These are phyloP conservation scores for Pelargonium myrrhifolium DNA, from an alignment of 441 rosid species.

Conservation along the genomic window DNA sequence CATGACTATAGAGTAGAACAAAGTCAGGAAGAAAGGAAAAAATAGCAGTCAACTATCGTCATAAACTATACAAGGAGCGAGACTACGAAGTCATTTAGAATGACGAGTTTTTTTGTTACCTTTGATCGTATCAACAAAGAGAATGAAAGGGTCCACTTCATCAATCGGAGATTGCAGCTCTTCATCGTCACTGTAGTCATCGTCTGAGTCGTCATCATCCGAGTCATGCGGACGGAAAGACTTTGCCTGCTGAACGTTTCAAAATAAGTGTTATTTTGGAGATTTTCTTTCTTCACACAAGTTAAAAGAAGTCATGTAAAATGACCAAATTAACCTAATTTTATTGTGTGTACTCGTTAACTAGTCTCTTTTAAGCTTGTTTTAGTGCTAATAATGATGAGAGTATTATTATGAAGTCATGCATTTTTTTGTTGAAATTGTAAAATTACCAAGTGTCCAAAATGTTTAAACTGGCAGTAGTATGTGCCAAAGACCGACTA, in stretches of 20 bases:
- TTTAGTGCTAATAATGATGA: too few species aligned
- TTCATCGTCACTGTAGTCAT: conserved; percentile 79
- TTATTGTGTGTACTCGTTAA: too few species aligned
- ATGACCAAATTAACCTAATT: too few species aligned
- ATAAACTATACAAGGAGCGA: neutral
- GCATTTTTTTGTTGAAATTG: too few species aligned
- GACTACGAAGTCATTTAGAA: too few species aligned
- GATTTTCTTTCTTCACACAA: neutral
- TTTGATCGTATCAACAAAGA: conserved; percentile 80
- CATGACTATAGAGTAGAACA: conserved; percentile 37
- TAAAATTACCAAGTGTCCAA: too few species aligned
- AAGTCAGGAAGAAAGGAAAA: too few species aligned
- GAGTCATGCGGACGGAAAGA: conserved; percentile 60
- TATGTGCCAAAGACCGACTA: too few species aligned
- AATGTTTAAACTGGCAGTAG: too few species aligned
- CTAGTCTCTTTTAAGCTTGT: too few species aligned
- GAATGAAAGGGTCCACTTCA: conserved; percentile 86
- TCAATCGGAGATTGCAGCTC: conserved; percentile 92
- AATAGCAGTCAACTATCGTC: neutral
- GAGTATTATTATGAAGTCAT: too few species aligned
- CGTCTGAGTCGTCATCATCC: conserved; percentile 69
- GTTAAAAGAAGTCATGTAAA: too few species aligned
- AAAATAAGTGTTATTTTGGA: neutral
- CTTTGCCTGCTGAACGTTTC: conserved; percentile 44
- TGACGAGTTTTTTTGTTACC: conserved; percentile 29